Base-by-base conservation (phyloP, 345 rosid genomes). In the Lagerstroemia speciosa region DNA sequence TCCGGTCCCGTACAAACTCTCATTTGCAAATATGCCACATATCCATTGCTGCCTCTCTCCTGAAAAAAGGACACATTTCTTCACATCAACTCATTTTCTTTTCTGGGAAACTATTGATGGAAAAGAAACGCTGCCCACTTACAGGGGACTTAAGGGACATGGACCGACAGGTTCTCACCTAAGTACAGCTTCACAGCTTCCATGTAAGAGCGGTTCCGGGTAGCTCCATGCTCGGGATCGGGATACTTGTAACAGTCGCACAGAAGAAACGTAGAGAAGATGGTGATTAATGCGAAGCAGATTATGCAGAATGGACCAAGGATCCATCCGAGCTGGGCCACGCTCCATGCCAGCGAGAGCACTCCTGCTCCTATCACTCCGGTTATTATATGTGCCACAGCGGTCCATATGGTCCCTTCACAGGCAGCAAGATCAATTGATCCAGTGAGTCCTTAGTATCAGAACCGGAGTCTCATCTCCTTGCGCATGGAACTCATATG, bases 291-390 rank as follows among this genome's bases (percentile, higher is more conserved):
- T 0, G 95, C 87, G 48, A 91, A 89, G 67, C 38, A 66, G 36
- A 85, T 0, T 53, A 87, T 65, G 66, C 72, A 62, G 7, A 74
- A 10, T 12, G 97, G 95, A 61, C 92, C 95, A 12, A 81, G 90
- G 48, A 88, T 69, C 95, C 97, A 88, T 3, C 95, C 95, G 0
- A 88, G 84, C 69, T 85, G 85, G 6, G 92, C 85, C 20, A 72
- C 73, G 68, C 89, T 79, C 95, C 95, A 91, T 12, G 93, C 88
- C 9, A 91, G 83, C 0, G 97, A 91, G 55, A 89, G 73, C 31
- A 91, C 93, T 67, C 95, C 97, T 11, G 95, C 87, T 43, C 95
- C 95, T 29, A 89, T 84, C 72, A 91, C 93, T 65, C 89, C 93
- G 6, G 95, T 83, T 72, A 91, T 89, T 33, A 87, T 77, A 72